Evolutionary conservation across 148 eudicot species (phyloP).

Genomic region (Mesembryanthemum crystallinum): DNA sequence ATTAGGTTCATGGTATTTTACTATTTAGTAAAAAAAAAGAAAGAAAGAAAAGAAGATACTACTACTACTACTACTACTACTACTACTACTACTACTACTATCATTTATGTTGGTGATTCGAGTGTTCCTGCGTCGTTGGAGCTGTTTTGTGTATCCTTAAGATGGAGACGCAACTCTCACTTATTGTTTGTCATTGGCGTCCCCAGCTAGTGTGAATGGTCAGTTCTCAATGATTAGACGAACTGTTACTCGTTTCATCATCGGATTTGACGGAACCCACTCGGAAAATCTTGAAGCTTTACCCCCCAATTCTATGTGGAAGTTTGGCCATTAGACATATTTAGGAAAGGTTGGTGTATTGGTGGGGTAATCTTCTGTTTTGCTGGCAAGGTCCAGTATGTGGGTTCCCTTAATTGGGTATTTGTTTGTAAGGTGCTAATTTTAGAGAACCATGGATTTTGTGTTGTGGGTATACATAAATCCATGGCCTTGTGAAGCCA

Average conservation of each 20-base stretch:
- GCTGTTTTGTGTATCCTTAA: slow-evolving; percentile 1
- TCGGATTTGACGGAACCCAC: slow-evolving; percentile 24
- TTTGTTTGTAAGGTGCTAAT: slow-evolving; percentile 29
- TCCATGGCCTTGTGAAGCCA: slow-evolving; percentile 34
- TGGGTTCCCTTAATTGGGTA: slow-evolving; percentile 22
- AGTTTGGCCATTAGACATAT: neutral
- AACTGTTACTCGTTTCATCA: slow-evolving; percentile 6
- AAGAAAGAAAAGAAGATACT: too few species aligned
- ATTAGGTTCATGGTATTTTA: slow-evolving; percentile 7
- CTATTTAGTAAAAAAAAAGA: too few species aligned
- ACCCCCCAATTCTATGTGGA: neutral
- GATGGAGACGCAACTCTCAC: too few species aligned
- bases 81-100: neutral
- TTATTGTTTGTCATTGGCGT: too few species aligned
- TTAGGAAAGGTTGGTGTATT: slow-evolving; percentile 8
- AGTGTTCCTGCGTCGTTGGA: slow-evolving; percentile 13
- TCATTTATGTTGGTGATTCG: slow-evolving; percentile 19
- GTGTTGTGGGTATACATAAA: slow-evolving; percentile 18
- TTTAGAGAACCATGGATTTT: slow-evolving; percentile 29
- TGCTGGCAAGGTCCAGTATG: too few species aligned
- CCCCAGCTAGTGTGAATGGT: neutral
- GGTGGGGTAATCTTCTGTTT: neutral
- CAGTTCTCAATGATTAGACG: neutral
- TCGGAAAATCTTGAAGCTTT: neutral
- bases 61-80: too few species aligned